Base-by-base conservation (phyloP, 2,329 filamentous ascomycete genomes). In the Microcera coccophila region DNA sequence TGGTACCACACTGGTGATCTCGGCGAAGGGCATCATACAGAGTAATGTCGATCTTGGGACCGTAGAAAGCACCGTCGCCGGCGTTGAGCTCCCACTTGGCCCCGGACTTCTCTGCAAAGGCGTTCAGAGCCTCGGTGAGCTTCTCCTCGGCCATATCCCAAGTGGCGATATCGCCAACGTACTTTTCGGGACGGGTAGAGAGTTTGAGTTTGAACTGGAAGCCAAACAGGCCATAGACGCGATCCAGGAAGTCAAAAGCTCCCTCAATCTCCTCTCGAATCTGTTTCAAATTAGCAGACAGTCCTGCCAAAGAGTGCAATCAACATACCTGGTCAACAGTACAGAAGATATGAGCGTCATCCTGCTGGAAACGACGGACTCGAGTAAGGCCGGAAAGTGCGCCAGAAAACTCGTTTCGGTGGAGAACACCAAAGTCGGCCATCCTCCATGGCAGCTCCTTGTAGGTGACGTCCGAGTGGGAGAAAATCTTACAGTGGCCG, bases 41-140 rank as follows among this genome's bases (percentile, higher is more conserved):
- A 48, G 88, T 94, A 61, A 98, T 93, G 59, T 98, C 93, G 57
- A 97, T 95, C 79, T 98, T 98, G 39, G 93, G 93, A 2, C 93
- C 93, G 66, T 98, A 98, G 71, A 97, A 98, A 40, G 93, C 93
- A 62, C 93, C 93, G 58, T 98, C 93, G 44, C 91, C 93, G 47
- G 89, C 85, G 68, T 97, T 95, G 39, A 95, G 74, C 65, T 88
- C 85, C 93, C 93, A 98, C 50, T 82, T 74, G 24, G 82, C 76
- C 47, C 84, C 79, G 26, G 67, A 66, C 43, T 67, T 65, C 16
- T 68, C 69, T 43, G 80, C 76, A 66, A 96, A 97, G 49, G 83
- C 77, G 52, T 93, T 79, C 37, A 98, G 75, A 15, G 90, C 88
- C 47, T 83, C 76, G 60, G 82, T 84, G 38, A 98, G 76, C 64